Base-by-base conservation (phyloP, 371 early-diverging fungal species). In the Apophysomyces elegans region DNA sequence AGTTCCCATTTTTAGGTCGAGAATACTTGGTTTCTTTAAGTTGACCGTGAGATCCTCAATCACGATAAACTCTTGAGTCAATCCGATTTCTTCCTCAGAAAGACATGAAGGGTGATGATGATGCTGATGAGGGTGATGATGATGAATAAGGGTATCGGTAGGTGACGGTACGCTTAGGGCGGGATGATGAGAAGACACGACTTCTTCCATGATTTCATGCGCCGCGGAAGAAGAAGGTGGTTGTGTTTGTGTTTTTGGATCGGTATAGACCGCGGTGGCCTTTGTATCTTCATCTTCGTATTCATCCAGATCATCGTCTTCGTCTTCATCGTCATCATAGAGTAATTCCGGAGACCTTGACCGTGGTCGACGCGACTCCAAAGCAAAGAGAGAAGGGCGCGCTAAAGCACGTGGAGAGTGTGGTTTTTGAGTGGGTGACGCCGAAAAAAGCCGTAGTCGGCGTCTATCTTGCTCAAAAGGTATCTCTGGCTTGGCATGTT, bases 1-100 rank as follows among this genome's bases (percentile, higher is more conserved):
- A 12, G 94, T 95, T 16, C 98, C 98, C 96, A 98, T 96, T 70
- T 98, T 98, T 63, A 98, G 84, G 75, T 98, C 97, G 59, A 98
- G 84, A 26, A 98, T 91, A 65, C 96, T 96, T 0, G 98, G 97
- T 16, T 86, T 84, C 68, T 84, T 79, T 68, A 93, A 79, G 2
- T 91, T 88, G 3, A 89, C 88, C 0, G 97, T 97, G 60, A 98
- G 79, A 78, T 98, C 98, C 63, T 95, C 93, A 70, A 98, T 74
- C n/a, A 98, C 76, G 61, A 97, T 85, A 65, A 94, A 97, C 76
- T 96, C 88, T 68, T 77, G 62, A 39, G 56, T 59, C 43, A 61
- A 59, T 14, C 43, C 59, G 16, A 62, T 44, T 36, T 68, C 43
- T 37, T 68, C 60, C 21, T 54, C 46, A 32, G 56, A 11, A 57